These are phyloP conservation scores for Scalesia atractyloides DNA, from an alignment of 129 eudicot species.

Conservation along the genomic window DNA sequence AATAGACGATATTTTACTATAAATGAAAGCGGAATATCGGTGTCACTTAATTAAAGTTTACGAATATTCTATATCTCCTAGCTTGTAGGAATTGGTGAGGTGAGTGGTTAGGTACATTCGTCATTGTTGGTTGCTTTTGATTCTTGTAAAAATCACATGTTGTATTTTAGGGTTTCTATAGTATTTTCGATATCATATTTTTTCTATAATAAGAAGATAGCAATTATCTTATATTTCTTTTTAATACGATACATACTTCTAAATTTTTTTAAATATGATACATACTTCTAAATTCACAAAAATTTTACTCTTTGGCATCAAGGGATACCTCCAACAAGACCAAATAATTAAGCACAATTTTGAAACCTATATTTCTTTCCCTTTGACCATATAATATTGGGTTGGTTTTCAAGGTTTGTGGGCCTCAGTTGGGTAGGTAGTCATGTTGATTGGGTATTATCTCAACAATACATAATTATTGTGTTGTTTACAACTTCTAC, in stretches of 20 bases:
- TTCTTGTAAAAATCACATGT: not conserved
- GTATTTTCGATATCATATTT: not conserved
- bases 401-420: conserved; percentile 9
- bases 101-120: not conserved
- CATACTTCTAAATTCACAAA: not conserved
- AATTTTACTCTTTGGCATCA: not conserved
- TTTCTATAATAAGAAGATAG: not conserved
- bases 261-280: not conserved
- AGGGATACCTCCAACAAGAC: not conserved
- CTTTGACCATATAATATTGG: not conserved
- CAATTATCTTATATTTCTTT: too few species aligned
- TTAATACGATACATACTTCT: too few species aligned
- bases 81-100: not conserved
- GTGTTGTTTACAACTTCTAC: not conserved
- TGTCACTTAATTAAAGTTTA: not conserved
- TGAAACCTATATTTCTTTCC: not conserved
- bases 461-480: conserved; percentile 1
- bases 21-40: not conserved
- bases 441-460: conserved; percentile 10
- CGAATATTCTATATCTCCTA: not conserved
- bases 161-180: not conserved
- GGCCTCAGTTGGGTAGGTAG: conserved; percentile 12
- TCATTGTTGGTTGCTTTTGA: not conserved
- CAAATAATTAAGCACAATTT: not conserved
- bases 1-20: not conserved